A percentile compares a stretch with the other conserved stretches of the same genome.
Conservation (phyloP, 257 asterid species). For the Penstemon newberryi region DNA sequence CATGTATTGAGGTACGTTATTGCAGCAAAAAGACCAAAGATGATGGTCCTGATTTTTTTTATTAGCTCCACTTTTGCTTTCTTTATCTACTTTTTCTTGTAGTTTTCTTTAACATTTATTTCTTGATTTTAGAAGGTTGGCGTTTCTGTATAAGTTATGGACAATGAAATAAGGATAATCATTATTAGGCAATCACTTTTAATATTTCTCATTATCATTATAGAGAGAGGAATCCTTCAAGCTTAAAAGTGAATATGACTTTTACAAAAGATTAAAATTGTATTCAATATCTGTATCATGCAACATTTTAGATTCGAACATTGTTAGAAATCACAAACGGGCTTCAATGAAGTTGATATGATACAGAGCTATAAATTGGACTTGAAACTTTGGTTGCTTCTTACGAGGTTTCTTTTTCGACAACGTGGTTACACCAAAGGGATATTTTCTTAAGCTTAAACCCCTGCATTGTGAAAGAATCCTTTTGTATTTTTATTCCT, state of each 20-base stretch:
- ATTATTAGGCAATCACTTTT: background rate
- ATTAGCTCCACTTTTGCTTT: conserved; percentile 12
- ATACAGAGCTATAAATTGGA: background rate
- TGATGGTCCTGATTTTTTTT: conserved; percentile 5
- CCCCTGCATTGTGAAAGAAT: background rate
- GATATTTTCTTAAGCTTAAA: background rate
- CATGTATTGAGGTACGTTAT: conserved; percentile 83
- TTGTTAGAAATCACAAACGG: no score
- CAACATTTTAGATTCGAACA: background rate
- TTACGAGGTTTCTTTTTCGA: background rate
- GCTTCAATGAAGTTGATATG: background rate
- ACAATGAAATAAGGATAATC: background rate
- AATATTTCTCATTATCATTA: background rate
- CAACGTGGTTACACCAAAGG: background rate
- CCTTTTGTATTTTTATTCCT: background rate
- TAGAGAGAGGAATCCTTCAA: no score
- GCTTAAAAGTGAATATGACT: background rate
- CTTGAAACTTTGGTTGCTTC: background rate
- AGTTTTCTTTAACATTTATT: background rate
- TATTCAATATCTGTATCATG: background rate
- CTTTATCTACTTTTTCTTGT: background rate
- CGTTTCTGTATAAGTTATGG: background rate
- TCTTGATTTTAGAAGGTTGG: conserved; percentile 11
- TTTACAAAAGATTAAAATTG: background rate
- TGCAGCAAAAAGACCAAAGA: background rate